Evolutionary conservation across 1,284 basidiomycete genomes (phyloP).

Genomic region (Cystobasidium sp.): DNA sequence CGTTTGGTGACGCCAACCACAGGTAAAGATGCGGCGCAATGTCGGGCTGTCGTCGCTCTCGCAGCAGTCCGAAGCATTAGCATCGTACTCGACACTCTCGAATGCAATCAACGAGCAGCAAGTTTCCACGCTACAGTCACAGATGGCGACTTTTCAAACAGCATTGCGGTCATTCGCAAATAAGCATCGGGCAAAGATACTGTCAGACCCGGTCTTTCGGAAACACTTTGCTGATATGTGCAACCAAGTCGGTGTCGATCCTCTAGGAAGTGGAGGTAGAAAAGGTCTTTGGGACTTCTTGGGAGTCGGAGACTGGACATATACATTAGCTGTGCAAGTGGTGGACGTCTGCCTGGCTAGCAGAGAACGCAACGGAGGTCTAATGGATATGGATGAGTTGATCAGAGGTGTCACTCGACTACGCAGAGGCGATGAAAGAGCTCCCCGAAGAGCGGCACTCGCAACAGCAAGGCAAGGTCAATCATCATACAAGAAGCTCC

Average conservation of each 20-base stretch:
- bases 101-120: slow-evolving; percentile 75
- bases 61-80: slow-evolving; percentile 57
- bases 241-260: slow-evolving; percentile 90
- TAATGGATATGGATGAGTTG: slow-evolving; percentile 87
- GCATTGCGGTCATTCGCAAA: slow-evolving; percentile 80
- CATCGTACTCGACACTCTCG: slow-evolving; percentile 77
- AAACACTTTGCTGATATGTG: slow-evolving; percentile 97
- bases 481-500: neutral
- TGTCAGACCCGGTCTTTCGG: slow-evolving; percentile 81
- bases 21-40: slow-evolving; percentile 59
- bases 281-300: slow-evolving; percentile 82
- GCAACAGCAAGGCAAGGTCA: slow-evolving; percentile 20
- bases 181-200: slow-evolving; percentile 82
- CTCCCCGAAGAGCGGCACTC: slow-evolving; percentile 40
- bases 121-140: slow-evolving; percentile 75
- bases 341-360: slow-evolving; percentile 94
- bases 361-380: slow-evolving; percentile 82
- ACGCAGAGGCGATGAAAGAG: slow-evolving; percentile 63
- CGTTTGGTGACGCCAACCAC: neutral
- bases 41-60: slow-evolving; percentile 62
- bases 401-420: slow-evolving; percentile 76
- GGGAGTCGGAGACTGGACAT: slow-evolving; percentile 89
- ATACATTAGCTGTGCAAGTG: slow-evolving; percentile 93
- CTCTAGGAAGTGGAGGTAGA: slow-evolving; percentile 67
- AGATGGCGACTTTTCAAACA: slow-evolving; percentile 81